phyloP scores from a whole-genome alignment of 768 basidiomycete species.

The Postia placenta region DNA sequence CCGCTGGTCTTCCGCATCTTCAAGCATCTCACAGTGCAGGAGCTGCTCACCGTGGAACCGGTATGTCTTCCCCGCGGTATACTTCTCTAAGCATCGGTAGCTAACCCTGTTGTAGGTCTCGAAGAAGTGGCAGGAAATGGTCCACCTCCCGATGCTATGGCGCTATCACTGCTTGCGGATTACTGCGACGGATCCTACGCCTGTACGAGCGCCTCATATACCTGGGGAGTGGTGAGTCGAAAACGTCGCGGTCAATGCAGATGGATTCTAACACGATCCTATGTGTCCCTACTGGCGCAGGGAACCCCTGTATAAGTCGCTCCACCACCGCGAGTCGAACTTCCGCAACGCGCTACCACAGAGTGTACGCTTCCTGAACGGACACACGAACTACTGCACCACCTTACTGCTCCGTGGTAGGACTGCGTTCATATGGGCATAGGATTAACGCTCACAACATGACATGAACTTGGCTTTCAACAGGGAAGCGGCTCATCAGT shows the following conservation, averaged over 20 bases:
- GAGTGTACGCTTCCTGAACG: slow-evolving; percentile 67
- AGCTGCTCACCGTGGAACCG: slow-evolving; percentile 55
- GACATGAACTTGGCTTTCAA: background rate
- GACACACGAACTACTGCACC: slow-evolving; percentile 87
- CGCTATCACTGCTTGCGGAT: slow-evolving; percentile 67
- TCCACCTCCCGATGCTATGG: slow-evolving; percentile 70
- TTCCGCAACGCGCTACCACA: slow-evolving; percentile 74
- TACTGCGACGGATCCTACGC: slow-evolving; percentile 66
- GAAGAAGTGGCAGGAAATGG: slow-evolving; percentile 37
- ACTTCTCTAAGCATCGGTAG: too few species aligned
- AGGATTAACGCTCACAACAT: too few species aligned
- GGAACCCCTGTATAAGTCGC: slow-evolving; percentile 69
- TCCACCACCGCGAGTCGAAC: slow-evolving; percentile 84
- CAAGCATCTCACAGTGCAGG: slow-evolving; percentile 47
- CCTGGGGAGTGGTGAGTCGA: slow-evolving; percentile 67
- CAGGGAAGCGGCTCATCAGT: slow-evolving; percentile 75
- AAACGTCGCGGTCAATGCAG: slow-evolving; percentile 5
- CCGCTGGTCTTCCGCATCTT: slow-evolving; percentile 62
- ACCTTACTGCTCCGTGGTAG: slow-evolving; percentile 60
- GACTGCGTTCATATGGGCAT: slow-evolving; percentile 9
- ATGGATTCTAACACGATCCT: background rate
- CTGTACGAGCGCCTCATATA: slow-evolving; percentile 51
- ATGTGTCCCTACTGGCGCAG: too few species aligned
- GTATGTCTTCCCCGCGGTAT: too few species aligned
- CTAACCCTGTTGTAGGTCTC: slow-evolving; percentile 34